Evolutionary conservation across 176 grass and related monocot species (phyloP).

Genomic region (Zea mays): Zm-B73-REFERENCE-NAM-5.0 NC_050104.1:97889501-97890000

Average conservation of each 20-base stretch:
- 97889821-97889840: not conserved
- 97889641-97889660: constrained; percentile 55
- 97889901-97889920: not conserved
- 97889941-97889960: not conserved
- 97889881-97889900: constrained; percentile 6
- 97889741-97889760: not conserved
- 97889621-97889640: constrained; percentile 56
- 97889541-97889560: constrained; percentile 62
- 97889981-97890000: not conserved
- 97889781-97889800: no score
- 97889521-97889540: constrained; percentile 65
- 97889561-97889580: constrained; percentile 61
- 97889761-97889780: no score
- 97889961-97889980: not conserved
- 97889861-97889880: constrained; percentile 31
- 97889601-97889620: constrained; percentile 72
- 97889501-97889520: constrained; percentile 45
- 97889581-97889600: constrained; percentile 61
- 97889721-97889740: not conserved
- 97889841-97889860: constrained; percentile 4
- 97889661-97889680: not conserved
- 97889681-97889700: not conserved
- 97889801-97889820: not conserved
- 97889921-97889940: not conserved
- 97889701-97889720: not conserved